phyloP scores from a whole-genome alignment of 768 basidiomycete genomes.

The Pluteus cervinus region DNA sequence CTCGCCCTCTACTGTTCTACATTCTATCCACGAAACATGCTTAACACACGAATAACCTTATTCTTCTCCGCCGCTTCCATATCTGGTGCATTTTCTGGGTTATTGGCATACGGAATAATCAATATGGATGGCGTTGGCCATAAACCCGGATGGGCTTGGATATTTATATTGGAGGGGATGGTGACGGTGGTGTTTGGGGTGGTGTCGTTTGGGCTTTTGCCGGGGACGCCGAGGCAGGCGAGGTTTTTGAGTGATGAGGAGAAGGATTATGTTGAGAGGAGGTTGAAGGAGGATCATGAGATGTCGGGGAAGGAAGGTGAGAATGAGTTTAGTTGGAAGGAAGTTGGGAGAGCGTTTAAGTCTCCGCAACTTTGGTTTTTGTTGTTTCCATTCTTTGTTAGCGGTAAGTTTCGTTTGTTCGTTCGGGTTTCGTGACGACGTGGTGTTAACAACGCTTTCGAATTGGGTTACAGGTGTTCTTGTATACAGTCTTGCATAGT shows the following conservation, averaged over 20 bases:
- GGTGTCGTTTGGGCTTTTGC: conserved; percentile 34
- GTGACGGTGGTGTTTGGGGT: conserved; percentile 59
- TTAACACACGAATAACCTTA: conserved; percentile 43
- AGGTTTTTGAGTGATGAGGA: conserved; percentile 47
- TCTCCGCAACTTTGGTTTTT: conserved; percentile 53
- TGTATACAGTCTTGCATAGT: conserved; percentile 46
- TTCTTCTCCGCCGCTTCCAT: conserved; percentile 51
- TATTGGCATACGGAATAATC: conserved; percentile 62
- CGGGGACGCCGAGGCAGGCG: conserved; percentile 29
- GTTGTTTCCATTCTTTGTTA: conserved; percentile 44
- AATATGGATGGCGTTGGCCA: conserved; percentile 52
- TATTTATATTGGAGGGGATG: conserved; percentile 61
- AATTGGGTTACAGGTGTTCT: conserved; percentile 26
- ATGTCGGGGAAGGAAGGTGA: conserved; percentile 23
- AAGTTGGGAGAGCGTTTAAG: conserved; percentile 41
- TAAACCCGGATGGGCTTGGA: conserved; percentile 62
- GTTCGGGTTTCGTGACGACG: background rate
- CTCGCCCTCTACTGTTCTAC: conserved; percentile 52
- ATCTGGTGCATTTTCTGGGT: conserved; percentile 63
- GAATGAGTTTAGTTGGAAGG: conserved; percentile 51
- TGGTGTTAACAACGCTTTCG: conserved; percentile 1
- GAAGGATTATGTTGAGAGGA: conserved; percentile 37
- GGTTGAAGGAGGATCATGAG: conserved; percentile 35
- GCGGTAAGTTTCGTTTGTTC: conserved; percentile 25
- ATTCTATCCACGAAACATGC: conserved; percentile 44